Evolutionary conservation across 768 basidiomycete species (phyloP).

Genomic region (Lepiota venenata): DNA sequence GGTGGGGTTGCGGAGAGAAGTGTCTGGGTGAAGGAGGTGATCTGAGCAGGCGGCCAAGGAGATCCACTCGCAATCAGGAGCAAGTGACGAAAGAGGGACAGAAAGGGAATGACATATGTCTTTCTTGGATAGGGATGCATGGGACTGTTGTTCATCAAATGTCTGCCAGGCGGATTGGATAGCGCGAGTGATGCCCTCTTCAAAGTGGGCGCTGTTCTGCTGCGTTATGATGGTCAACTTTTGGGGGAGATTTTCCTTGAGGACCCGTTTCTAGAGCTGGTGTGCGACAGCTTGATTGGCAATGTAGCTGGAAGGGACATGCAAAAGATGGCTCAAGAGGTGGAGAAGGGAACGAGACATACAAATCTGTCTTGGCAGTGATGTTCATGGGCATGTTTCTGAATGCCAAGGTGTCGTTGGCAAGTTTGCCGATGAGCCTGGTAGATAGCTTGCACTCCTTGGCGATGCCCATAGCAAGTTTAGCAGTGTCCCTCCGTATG

Average conservation of each 20-base stretch:
- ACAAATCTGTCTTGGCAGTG: conserved; percentile 79
- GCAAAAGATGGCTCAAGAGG: not conserved
- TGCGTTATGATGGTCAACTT: conserved; percentile 99
- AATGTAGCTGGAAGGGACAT: conserved; percentile 44
- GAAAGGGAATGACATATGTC: conserved; percentile 73
- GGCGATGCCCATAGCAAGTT: conserved; percentile 86
- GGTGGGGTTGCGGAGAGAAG: conserved; percentile 79
- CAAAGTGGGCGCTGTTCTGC: conserved; percentile 94
- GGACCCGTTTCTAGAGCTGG: conserved; percentile 88
- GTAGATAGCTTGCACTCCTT: conserved; percentile 90
- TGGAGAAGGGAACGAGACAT: conserved; percentile 29
- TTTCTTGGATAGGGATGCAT: conserved; percentile 70
- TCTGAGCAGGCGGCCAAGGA: conserved; percentile 90
- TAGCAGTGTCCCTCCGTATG: conserved; percentile 94
- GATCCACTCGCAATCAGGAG: conserved; percentile 93
- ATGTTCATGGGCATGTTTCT: conserved; percentile 94
- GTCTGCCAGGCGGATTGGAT: conserved; percentile 98
- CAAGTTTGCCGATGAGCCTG: conserved; percentile 81
- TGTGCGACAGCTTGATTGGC: conserved; percentile 68
- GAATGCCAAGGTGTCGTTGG: conserved; percentile 82
- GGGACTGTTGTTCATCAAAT: conserved; percentile 90
- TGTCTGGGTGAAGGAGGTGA: conserved; percentile 95
- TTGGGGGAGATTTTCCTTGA: conserved; percentile 97
- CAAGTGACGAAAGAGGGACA: conserved; percentile 70
- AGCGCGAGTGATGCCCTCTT: conserved; percentile 92